Evolutionary conservation across 1,284 basidiomycete species (phyloP).

Genomic region (Psilocybe mexicana): DNA sequence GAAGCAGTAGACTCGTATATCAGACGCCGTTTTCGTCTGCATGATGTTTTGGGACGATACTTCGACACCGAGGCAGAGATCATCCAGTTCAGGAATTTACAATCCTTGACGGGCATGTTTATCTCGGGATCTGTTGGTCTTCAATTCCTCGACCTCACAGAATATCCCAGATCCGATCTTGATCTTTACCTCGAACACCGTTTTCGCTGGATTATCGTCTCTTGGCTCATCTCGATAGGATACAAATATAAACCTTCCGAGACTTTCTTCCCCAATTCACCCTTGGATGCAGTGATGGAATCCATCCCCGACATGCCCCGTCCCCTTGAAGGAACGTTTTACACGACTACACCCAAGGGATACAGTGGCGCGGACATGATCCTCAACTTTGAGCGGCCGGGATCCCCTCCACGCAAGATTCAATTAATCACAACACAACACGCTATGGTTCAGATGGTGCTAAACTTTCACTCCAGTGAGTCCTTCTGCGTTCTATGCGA

Average conservation of each 20-base stretch:
- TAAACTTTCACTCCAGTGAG: conserved; percentile 48
- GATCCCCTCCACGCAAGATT: conserved; percentile 24
- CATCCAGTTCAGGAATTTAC: conserved; percentile 41
- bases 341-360: background rate
- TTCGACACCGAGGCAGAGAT: conserved; percentile 18
- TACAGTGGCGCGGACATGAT: conserved; percentile 20
- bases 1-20: conserved; percentile 20
- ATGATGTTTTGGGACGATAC: conserved; percentile 22
- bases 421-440: conserved; percentile 35
- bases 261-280: background rate
- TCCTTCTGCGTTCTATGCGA: background rate
- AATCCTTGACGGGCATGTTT: conserved; percentile 42
- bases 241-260: conserved; percentile 26
- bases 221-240: conserved; percentile 31
- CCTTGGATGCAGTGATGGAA: conserved; percentile 7
- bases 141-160: conserved; percentile 46
- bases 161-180: conserved; percentile 48
- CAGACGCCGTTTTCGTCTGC: conserved; percentile 20
- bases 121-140: conserved; percentile 53
- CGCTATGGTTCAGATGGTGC: conserved; percentile 35
- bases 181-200: conserved; percentile 44
- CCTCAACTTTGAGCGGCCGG: conserved; percentile 24
- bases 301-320: background rate
- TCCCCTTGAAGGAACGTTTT: background rate
- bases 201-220: conserved; percentile 26